phyloP scores from a whole-genome alignment of 495 filamentous ascomycete genomes.

The Penicillium salamii region DNA sequence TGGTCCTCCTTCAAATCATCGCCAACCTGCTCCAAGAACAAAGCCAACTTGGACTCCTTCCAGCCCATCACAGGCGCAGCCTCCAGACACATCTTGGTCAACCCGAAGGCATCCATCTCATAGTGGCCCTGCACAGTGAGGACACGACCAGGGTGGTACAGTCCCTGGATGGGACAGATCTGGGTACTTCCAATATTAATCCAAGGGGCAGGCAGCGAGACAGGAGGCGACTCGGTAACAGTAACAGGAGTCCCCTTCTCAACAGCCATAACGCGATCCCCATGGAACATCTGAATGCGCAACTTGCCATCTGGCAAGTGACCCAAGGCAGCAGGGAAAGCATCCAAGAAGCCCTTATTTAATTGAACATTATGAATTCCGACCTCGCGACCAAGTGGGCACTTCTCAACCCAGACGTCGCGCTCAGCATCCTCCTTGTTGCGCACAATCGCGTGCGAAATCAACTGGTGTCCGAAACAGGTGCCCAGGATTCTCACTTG shows the following conservation, averaged over 20 bases:
- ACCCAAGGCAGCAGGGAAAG: conserved; percentile 17
- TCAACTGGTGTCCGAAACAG: conserved; percentile 42
- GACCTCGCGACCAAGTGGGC: conserved; percentile 32
- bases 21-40: conserved; percentile 28
- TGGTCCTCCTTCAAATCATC: conserved; percentile 19
- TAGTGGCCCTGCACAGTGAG: conserved; percentile 38
- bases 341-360: conserved; percentile 19
- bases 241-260: conserved; percentile 19
- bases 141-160: conserved; percentile 31
- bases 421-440: conserved; percentile 16
- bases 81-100: conserved; percentile 29
- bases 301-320: conserved; percentile 15
- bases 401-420: conserved; percentile 28
- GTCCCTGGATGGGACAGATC: conserved; percentile 38
- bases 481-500: conserved; percentile 37
- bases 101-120: conserved; percentile 37
- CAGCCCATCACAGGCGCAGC: conserved; percentile 25
- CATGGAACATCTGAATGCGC: conserved; percentile 39
- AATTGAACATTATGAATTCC: conserved; percentile 29
- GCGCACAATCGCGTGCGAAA: conserved; percentile 33
- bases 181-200: conserved; percentile 32
- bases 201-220: conserved; percentile 27
- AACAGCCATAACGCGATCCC: conserved; percentile 33
- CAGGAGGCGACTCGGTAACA: conserved; percentile 21
- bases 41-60: conserved; percentile 25